These are phyloP conservation scores for Pichia eremophila DNA, from an alignment of 805 yeast genomes.

Conservation along the genomic window DNA sequence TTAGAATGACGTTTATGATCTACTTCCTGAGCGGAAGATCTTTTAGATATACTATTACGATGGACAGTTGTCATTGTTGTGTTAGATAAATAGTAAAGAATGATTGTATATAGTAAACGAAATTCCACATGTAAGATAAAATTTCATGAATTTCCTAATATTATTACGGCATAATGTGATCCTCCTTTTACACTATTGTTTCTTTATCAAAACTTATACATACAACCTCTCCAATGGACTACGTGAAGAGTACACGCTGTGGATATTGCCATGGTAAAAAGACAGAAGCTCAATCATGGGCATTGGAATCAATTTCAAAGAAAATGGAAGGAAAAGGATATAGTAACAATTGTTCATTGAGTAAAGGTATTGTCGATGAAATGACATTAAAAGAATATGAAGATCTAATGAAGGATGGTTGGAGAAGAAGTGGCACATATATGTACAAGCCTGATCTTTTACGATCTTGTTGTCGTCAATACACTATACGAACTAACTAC, in stretches of 20 bases:
- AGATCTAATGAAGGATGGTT: constrained; percentile 59
- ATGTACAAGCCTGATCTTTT: constrained; percentile 50
- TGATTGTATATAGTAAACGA: too few relatives aligned
- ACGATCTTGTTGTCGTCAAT: constrained; percentile 70
- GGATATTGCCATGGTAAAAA: constrained; percentile 59
- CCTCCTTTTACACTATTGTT: too few relatives aligned
- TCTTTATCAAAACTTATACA: background rate
- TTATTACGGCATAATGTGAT: too few relatives aligned
- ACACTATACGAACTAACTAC: constrained; percentile 60
- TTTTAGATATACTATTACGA: constrained; percentile 3
- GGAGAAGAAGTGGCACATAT: constrained; percentile 68
- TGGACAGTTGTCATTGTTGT: background rate
- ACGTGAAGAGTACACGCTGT: constrained; percentile 41
- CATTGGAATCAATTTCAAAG: constrained; percentile 15
- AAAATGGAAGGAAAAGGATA: constrained; percentile 8
- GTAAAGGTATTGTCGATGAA: constrained; percentile 16
- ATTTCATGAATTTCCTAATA: too few relatives aligned
- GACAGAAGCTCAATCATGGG: constrained; percentile 20
- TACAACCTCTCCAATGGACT: constrained; percentile 9
- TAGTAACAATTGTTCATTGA: constrained; percentile 18
- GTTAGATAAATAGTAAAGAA: too few relatives aligned
- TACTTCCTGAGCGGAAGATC: background rate
- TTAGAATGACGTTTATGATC: background rate
- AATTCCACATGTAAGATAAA: too few relatives aligned
- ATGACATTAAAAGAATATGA: constrained; percentile 47